Percentiles rank a stretch among this genome's conserved stretches.
phyloP scores from a whole-genome alignment of 768 basidiomycete genomes.

The Tylopilus felleus region DNA sequence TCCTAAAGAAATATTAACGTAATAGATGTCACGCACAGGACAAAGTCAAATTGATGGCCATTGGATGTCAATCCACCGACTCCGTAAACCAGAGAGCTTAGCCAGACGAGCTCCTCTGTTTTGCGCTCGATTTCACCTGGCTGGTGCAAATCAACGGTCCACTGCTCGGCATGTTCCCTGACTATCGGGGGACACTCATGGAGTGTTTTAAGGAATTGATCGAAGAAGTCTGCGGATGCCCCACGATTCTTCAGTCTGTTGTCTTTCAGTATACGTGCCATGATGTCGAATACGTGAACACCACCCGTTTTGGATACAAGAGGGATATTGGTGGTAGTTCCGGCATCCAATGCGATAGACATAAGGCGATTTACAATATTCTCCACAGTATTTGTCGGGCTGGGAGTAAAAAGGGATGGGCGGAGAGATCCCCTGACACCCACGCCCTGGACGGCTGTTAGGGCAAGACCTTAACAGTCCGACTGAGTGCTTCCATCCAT shows the following conservation, averaged over 20 bases:
- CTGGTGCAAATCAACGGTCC: slow-evolving; percentile 39
- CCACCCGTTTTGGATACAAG: neutral
- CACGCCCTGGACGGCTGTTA: too few species aligned
- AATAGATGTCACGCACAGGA: too few species aligned
- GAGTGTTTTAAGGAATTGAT: slow-evolving; percentile 12
- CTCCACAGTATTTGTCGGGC: too few species aligned
- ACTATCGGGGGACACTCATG: neutral
- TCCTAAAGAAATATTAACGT: too few species aligned
- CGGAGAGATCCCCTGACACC: slow-evolving; percentile 27
- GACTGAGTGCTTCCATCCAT: neutral
- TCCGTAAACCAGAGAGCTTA: slow-evolving; percentile 51
- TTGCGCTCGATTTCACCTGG: slow-evolving; percentile 46
- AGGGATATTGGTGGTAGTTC: neutral
- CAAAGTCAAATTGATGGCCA: too few species aligned
- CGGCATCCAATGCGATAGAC: slow-evolving; percentile 6
- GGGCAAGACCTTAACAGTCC: too few species aligned
- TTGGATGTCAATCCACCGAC: slow-evolving; percentile 28
- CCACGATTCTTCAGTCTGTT: slow-evolving; percentile 22
- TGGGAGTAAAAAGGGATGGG: too few species aligned
- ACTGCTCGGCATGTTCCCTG: slow-evolving; percentile 32
- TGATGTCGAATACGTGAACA: slow-evolving; percentile 44
- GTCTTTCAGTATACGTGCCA: slow-evolving; percentile 52
- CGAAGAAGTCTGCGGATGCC: slow-evolving; percentile 14
- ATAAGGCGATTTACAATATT: neutral
- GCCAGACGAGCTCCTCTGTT: slow-evolving; percentile 62